Percentiles rank a stretch among this genome's conserved stretches.
phyloP scores from a whole-genome alignment of 345 rosid species.

The Citrus maxima region DNA sequence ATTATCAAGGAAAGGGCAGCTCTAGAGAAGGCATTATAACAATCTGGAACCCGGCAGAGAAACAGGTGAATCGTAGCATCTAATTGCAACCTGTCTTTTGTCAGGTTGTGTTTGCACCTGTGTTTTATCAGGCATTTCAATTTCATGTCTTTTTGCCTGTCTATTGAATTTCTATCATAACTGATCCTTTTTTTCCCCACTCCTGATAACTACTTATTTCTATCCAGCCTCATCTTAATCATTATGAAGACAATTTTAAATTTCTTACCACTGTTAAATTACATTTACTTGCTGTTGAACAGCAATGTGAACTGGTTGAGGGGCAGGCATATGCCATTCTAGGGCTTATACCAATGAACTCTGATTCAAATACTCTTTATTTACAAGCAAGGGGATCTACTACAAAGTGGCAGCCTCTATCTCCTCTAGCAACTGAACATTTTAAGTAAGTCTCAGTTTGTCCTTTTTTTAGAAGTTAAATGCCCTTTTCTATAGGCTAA shows the following conservation, averaged over 20 bases:
- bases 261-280: not conserved
- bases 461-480: not conserved
- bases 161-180: not conserved
- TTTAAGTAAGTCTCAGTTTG: constrained; percentile 53
- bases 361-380: constrained; percentile 64
- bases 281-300: constrained; percentile 22
- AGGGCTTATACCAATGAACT: constrained; percentile 63
- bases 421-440: constrained; percentile 38
- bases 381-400: constrained; percentile 78
- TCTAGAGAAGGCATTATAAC: constrained; percentile 76
- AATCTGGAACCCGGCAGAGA: constrained; percentile 91
- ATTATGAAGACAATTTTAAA: not conserved
- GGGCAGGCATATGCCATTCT: constrained; percentile 71
- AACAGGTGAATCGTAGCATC: constrained; percentile 49
- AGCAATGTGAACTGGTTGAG: constrained; percentile 71
- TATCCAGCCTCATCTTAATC: not conserved
- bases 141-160: not conserved
- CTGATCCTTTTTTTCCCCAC: not conserved
- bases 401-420: constrained; percentile 61
- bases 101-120: not conserved
- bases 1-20: constrained; percentile 28
- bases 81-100: not conserved
- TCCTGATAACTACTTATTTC: not conserved
- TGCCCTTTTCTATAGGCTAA: not conserved
- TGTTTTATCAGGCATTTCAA: not conserved